These are phyloP conservation scores for Aspergillus biplanus DNA, from an alignment of 495 filamentous ascomycete genomes.

Conservation along the genomic window DNA sequence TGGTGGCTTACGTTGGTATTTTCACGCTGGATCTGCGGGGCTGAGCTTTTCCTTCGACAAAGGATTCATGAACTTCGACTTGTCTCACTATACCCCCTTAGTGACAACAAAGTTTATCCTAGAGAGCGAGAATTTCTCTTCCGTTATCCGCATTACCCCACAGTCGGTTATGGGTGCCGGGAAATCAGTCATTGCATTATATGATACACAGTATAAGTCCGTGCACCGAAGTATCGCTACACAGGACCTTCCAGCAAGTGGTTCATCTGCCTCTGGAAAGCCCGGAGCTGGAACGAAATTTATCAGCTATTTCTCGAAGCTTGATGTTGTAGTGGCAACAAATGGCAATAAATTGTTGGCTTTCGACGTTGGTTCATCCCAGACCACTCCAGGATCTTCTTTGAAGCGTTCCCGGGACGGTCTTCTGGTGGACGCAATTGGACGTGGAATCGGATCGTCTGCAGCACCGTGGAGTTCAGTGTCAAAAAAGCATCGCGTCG, in stretches of 20 bases:
- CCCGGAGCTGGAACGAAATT: conserved; percentile 39
- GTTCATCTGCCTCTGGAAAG: conserved; percentile 15
- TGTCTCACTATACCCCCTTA: conserved; percentile 49
- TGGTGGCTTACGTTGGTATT: conserved; percentile 43
- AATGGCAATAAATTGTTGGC: conserved; percentile 59
- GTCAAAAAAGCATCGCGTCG: conserved; percentile 40
- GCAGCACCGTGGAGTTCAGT: conserved; percentile 11
- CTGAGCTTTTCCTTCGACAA: conserved; percentile 47
- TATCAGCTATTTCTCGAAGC: conserved; percentile 63
- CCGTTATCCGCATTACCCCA: conserved; percentile 49
- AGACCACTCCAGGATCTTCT: conserved; percentile 43
- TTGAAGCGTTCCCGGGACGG: conserved; percentile 67
- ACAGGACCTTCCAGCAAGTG: conserved; percentile 40
- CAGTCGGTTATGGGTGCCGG: conserved; percentile 51
- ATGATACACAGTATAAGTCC: conserved; percentile 69
- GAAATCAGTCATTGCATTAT: conserved; percentile 55
- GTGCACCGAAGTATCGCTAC: conserved; percentile 59
- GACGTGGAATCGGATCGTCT: conserved; percentile 53
- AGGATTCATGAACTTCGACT: conserved; percentile 49
- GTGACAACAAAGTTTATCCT: conserved; percentile 48
- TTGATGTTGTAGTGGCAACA: conserved; percentile 64
- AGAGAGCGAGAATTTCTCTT: conserved; percentile 44
- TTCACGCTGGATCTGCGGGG: conserved; percentile 48
- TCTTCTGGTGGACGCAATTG: conserved; percentile 71
- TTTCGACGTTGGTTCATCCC: conserved; percentile 65